A percentile compares a stretch with the other conserved stretches of the same genome.
These are phyloP conservation scores for Candida dajiaensis DNA, from an alignment of 805 yeast genomes.

Conservation along the genomic window DNA sequence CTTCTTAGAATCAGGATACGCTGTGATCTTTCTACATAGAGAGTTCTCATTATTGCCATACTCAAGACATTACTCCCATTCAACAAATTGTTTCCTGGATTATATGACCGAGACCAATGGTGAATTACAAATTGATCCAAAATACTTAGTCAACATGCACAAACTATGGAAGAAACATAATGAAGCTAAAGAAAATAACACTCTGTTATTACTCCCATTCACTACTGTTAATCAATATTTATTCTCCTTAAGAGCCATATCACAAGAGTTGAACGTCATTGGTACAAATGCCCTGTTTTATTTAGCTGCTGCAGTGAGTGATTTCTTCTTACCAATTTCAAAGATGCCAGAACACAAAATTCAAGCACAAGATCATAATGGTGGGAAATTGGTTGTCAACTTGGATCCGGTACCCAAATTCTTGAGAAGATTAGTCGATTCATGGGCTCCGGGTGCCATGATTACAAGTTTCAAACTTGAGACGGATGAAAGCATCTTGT, in stretches of 20 bases:
- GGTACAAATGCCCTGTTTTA: constrained; percentile 67
- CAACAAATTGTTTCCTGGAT: constrained; percentile 81
- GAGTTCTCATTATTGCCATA: constrained; percentile 90
- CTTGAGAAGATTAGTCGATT: constrained; percentile 76
- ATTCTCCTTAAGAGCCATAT: constrained; percentile 69
- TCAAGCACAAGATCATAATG: constrained; percentile 63
- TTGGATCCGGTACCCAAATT: constrained; percentile 96
- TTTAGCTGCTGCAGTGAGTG: constrained; percentile 97
- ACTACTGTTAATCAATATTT: constrained; percentile 94
- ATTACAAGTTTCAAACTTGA: constrained; percentile 91
- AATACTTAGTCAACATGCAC: constrained; percentile 57
- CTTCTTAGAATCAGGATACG: constrained; percentile 78
- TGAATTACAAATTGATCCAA: constrained; percentile 52
- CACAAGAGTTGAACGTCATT: constrained; percentile 49
- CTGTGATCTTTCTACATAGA: constrained; percentile 88
- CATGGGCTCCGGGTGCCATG: constrained; percentile 95
- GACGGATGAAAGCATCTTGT: constrained; percentile 68
- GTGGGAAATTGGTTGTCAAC: constrained; percentile 74
- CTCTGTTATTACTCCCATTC: constrained; percentile 65
- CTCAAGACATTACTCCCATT: constrained; percentile 82
- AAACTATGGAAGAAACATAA: constrained; percentile 50
- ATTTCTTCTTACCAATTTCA: constrained; percentile 84
- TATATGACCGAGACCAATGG: constrained; percentile 58
- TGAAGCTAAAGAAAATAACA: constrained; percentile 27
- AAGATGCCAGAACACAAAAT: constrained; percentile 91